A percentile compares a stretch with the other conserved stretches of the same genome.
These are phyloP conservation scores for Leccinum rimulosum DNA, from an alignment of 768 basidiomycete genomes.

Conservation along the genomic window DNA sequence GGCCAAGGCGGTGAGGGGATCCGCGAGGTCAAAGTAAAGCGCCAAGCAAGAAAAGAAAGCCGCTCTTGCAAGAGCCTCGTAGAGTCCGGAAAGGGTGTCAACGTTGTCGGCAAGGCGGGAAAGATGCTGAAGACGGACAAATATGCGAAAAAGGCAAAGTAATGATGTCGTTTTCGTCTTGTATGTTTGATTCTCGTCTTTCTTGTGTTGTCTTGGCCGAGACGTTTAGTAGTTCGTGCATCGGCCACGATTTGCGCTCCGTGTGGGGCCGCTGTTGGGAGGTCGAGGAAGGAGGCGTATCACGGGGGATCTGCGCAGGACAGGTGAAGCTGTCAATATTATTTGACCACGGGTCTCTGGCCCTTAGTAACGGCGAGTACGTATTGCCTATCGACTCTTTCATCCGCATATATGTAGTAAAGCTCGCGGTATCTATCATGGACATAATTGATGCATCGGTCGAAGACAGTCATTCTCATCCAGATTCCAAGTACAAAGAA, in stretches of 20 bases:
- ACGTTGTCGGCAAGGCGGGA: constrained; percentile 75
- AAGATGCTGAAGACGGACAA: constrained; percentile 30
- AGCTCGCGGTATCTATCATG: too few species aligned
- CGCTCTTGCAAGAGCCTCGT: constrained; percentile 74
- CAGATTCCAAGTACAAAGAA: too few species aligned
- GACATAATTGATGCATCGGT: too few species aligned
- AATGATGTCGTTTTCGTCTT: background rate
- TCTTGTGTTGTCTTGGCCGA: background rate
- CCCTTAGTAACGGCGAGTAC: background rate
- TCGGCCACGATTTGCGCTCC: background rate
- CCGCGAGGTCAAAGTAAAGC: constrained; percentile 33
- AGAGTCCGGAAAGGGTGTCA: constrained; percentile 82
- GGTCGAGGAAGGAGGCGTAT: background rate
- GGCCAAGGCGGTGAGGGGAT: constrained; percentile 29
- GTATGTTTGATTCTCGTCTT: constrained; percentile 6
- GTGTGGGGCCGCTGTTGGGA: background rate
- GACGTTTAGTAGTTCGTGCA: background rate
- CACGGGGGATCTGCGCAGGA: background rate
- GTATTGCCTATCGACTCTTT: background rate
- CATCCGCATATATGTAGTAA: background rate
- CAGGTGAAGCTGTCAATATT: background rate
- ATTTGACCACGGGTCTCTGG: background rate
- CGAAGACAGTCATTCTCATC: too few species aligned
- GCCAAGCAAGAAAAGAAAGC: constrained; percentile 83
- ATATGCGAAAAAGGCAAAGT: constrained; percentile 25